Conservation (phyloP, 2,329 filamentous ascomycete genomes). For the Fusarium sp. region DNA sequence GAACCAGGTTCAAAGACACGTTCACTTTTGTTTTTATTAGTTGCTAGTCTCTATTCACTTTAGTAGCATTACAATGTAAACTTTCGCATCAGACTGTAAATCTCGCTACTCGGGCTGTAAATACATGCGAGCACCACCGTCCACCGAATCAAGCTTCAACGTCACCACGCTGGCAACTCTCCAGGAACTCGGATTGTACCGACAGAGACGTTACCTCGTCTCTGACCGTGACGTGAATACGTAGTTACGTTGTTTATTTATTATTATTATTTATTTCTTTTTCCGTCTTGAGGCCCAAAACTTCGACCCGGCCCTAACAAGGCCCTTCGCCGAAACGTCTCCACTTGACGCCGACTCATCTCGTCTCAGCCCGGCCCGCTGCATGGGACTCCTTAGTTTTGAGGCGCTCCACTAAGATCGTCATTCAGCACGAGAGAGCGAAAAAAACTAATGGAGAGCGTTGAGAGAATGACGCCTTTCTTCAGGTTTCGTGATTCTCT, state of each 20-base stretch:
- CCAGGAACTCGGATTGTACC: conserved; percentile 6
- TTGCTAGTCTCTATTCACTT: conserved; percentile 19
- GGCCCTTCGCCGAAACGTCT: conserved; percentile 25
- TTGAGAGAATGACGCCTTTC: background rate
- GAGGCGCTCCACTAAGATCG: conserved; percentile 23
- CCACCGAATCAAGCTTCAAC: conserved; percentile 4
- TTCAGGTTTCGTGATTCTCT: background rate
- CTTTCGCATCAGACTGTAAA: background rate
- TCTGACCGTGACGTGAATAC: background rate
- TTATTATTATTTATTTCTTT: background rate
- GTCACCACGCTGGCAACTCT: conserved; percentile 18
- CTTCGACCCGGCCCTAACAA: conserved; percentile 8
- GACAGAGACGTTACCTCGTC: background rate
- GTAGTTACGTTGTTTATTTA: conserved; percentile 13
- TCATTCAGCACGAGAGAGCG: background rate
- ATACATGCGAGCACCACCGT: background rate
- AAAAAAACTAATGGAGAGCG: conserved; percentile 8
- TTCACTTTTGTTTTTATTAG: background rate
- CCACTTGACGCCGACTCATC: conserved; percentile 35
- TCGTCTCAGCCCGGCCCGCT: conserved; percentile 34
- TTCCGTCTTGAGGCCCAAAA: conserved; percentile 19
- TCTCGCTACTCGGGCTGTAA: no score
- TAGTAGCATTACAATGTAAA: background rate
- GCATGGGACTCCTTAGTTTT: conserved; percentile 25
- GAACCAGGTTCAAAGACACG: conserved; percentile 10